Percentiles rank a stretch among this genome's conserved stretches.
phyloP scores from a whole-genome alignment of 805 yeast species.

The Cyberlindnera mrakii region DNA sequence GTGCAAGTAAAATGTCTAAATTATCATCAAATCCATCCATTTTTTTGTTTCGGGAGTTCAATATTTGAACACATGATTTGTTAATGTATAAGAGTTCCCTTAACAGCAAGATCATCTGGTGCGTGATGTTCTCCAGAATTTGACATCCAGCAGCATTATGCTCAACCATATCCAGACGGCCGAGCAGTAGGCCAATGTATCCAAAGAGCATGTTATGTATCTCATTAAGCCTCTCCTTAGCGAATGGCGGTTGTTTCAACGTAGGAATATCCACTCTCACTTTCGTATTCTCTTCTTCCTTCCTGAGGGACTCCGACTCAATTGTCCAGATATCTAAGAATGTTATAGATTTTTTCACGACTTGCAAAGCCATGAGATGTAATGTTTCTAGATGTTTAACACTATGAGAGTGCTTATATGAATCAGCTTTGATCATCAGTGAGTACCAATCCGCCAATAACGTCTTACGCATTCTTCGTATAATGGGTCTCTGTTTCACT shows the following conservation, averaged over 20 bases:
- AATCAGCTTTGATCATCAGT: constrained; percentile 69
- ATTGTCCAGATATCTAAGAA: constrained; percentile 70
- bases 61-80: constrained; percentile 36
- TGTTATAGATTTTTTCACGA: constrained; percentile 54
- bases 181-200: constrained; percentile 62
- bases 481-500: constrained; percentile 55
- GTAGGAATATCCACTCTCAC: constrained; percentile 31
- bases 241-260: constrained; percentile 50
- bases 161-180: constrained; percentile 74
- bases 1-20: constrained; percentile 50
- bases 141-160: constrained; percentile 68
- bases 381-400: constrained; percentile 53
- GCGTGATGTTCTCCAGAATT: constrained; percentile 55
- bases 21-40: constrained; percentile 29
- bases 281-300: constrained; percentile 7
- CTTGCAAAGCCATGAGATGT: constrained; percentile 60
- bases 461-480: constrained; percentile 60
- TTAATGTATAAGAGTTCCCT: constrained; percentile 60
- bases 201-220: constrained; percentile 52
- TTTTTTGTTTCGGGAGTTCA: constrained; percentile 23
- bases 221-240: constrained; percentile 57
- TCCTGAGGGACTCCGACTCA: constrained; percentile 43
- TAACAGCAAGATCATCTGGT: constrained; percentile 59
- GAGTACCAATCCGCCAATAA: constrained; percentile 78
- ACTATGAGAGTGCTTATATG: constrained; percentile 59